phyloP scores from a whole-genome alignment of 2,329 filamentous ascomycete species.

The Tolypocladium sp. region DNA sequence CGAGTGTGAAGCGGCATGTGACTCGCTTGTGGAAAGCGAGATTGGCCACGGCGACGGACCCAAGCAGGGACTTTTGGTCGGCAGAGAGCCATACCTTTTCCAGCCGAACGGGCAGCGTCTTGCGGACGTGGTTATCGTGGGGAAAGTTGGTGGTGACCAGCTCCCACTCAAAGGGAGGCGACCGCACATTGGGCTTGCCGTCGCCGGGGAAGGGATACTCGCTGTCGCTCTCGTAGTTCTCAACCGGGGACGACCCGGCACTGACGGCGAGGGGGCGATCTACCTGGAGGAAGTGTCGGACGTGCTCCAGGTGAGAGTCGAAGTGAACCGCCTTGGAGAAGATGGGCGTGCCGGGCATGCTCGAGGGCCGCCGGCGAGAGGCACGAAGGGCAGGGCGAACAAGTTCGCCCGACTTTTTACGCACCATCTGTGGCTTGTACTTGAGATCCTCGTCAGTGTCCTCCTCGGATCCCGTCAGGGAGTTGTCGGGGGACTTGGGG shows the following conservation, averaged over 20 bases:
- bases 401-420: conserved; percentile 96
- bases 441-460: conserved; percentile 50
- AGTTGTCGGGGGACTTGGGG: conserved; percentile 37
- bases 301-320: conserved; percentile 91
- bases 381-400: conserved; percentile 84
- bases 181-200: conserved; percentile 22
- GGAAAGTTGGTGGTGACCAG: conserved; percentile 81
- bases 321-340: conserved; percentile 98
- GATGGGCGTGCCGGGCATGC: conserved; percentile 94
- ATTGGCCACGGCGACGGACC: conserved; percentile 78
- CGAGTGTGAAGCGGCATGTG: conserved; percentile 87
- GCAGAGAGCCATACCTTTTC: conserved; percentile 80
- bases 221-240: conserved; percentile 74
- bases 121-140: conserved; percentile 39
- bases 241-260: conserved; percentile 83
- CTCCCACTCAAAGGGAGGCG: conserved; percentile 71
- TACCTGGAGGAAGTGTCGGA: conserved; percentile 89
- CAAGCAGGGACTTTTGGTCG: conserved; percentile 80
- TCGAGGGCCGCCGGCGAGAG: conserved; percentile 76
- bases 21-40: conserved; percentile 83
- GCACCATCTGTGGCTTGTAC: conserved; percentile 80
- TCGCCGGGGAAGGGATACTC: conserved; percentile 75
- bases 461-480: conserved; percentile 47
- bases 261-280: conserved; percentile 95
- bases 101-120: conserved; percentile 61